Evolutionary conservation across 2,329 filamentous ascomycete species (phyloP), one percentile per base, ranked within the genome.

Genomic region (Aspergillus chevalieri): DNA sequence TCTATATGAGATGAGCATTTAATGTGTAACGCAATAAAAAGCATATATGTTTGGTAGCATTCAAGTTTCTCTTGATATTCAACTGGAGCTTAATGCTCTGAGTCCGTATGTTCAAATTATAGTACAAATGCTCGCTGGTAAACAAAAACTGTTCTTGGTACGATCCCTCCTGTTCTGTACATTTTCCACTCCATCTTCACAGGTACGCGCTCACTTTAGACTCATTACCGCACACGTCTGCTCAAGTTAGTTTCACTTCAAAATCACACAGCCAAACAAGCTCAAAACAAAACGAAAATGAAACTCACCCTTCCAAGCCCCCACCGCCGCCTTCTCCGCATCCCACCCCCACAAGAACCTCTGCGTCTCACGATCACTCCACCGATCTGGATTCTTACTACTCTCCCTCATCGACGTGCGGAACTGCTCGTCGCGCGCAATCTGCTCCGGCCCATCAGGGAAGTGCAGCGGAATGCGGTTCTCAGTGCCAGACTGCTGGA

Each of bases 341-440:
- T 69, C 67, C 63, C 65, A 68, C 1, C 60, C 65, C 67, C 67
- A 70, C 21, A 70, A 44, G 15, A 66, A 59, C 62, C 77, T 73
- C 62, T 85, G 83, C 39, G 83, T 81, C 52, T 84, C 80, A 10
- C 79, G 79, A 59, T 82, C 83, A 6, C 80, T 76, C 82, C 82
- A 85, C 66, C 83, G 83, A 65, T 85, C 83, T 2, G 82, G 82
- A 36, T 64, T 69, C 3, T 55, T 50, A 5, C 53, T 49, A 6
- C 57, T 62, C 15, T 54, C 62, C 1, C 53, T 50, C 46, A 57
- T 52, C 7, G 65, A 63, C 8, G 57, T 52, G 10, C 52, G 57
- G 51, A 68, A 67, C 39, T 65, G 64, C 43, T 59, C 52, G 78
- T 78, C 49, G 69, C 70, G 55, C 36, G 66, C 60, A 44, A 61